Evolutionary conservation across 768 basidiomycete genomes (phyloP), one percentile per base, ranked within the genome.

Genomic region (Artomyces pyxidatus): DNA sequence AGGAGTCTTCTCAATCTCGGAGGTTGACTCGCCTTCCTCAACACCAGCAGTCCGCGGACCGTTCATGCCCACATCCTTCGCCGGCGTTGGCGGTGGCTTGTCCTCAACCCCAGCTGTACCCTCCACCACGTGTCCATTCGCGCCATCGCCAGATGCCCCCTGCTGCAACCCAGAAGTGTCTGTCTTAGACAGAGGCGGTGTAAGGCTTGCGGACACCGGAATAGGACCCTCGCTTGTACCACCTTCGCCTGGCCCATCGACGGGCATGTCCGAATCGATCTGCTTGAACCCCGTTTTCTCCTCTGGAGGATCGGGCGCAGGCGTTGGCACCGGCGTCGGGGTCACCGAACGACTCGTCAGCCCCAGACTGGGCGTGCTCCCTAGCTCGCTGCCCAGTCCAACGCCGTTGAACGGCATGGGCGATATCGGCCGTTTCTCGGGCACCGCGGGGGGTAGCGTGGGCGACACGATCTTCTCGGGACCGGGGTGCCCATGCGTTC

Each of bases 401-500:
- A 3, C 6, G 3, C 32, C 32, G 32, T 35, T 35, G 14, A 35
- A 12, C 32, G 32, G 32, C 32, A 17, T 7, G 17, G 32, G 32
- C 32, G 7, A 35, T 12, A 35, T 12, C 32, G 32, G 32, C 14
- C 32, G 32, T 17, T 35, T 35, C 32, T 35, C 32, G 14, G 32
- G 32, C 32, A 7, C 3, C 32, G 32, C 17, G 14, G 32, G 32
- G 14, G 32, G 32, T 12, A 7, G 14, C 14, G 32, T 1, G 4
- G 14, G 14, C 32, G 12, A 17, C 32, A 14, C 32, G 5, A 17
- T 12, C 14, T 14, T 17, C 32, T 12, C 32, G 32, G 17, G 32
- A 17, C 17, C 14, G 5, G 32, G 14, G 4, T 35, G 32, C 32
- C 14, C 32, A 17, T 26, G 63, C 52, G 55, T 60, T 49, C 61